Evolutionary conservation across 1,139 yeast species (phyloP).

Genomic region (Geotrichum carabidarum): DNA sequence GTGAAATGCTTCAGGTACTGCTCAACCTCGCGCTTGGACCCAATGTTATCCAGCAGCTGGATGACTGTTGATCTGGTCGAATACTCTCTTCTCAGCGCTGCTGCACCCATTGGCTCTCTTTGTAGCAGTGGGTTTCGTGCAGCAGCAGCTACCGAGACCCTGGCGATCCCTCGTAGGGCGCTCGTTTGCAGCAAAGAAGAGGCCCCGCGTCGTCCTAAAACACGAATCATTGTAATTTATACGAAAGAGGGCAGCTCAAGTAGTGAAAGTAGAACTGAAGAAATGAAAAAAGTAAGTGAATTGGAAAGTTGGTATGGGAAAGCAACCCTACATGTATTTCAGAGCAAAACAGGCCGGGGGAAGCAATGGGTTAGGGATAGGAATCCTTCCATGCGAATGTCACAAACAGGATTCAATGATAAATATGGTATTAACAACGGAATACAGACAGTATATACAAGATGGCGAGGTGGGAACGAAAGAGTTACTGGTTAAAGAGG

Average conservation of each 20-base stretch:
- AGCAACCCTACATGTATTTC: too few species aligned
- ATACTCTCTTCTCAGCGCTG: slow-evolving; percentile 24
- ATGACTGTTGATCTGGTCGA: slow-evolving; percentile 91
- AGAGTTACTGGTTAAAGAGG: background rate
- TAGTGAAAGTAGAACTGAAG: background rate
- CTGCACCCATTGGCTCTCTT: background rate
- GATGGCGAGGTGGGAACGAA: background rate
- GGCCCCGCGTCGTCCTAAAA: slow-evolving; percentile 2
- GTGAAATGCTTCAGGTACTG: slow-evolving; percentile 94
- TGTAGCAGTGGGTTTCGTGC: background rate
- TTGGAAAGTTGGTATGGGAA: background rate
- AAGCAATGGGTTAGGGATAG: background rate
- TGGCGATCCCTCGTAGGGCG: background rate
- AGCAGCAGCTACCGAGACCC: background rate
- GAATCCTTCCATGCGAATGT: background rate
- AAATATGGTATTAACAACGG: slow-evolving; percentile 1
- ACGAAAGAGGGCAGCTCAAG: background rate
- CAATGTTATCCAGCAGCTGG: slow-evolving; percentile 87
- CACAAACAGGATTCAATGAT: background rate
- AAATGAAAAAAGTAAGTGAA: background rate
- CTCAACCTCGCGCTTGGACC: slow-evolving; percentile 94
- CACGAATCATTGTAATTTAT: slow-evolving; percentile 4
- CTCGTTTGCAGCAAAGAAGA: slow-evolving; percentile 1
- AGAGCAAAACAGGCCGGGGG: background rate
- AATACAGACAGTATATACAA: background rate